A percentile compares a stretch with the other conserved stretches of the same genome.
Evolutionary conservation across 768 basidiomycete genomes (phyloP).

Genomic region (Tulasnella sp.): DNA sequence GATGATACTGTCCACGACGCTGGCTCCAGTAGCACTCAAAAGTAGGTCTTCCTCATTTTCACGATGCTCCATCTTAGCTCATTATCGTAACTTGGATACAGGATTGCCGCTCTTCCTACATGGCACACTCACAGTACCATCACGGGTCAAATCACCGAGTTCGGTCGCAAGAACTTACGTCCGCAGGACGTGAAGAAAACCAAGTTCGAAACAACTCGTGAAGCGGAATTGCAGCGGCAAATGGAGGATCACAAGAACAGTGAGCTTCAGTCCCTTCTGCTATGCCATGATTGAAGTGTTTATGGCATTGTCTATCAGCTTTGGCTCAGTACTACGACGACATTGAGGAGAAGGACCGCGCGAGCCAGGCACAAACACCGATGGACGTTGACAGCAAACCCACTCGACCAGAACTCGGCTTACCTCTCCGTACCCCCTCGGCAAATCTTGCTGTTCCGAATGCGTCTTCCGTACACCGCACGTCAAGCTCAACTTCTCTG

Average conservation of each 20-base stretch:
- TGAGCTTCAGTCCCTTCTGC: not conserved
- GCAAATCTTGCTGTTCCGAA: not conserved
- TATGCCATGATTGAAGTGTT: not conserved
- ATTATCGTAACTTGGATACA: constrained; percentile 40
- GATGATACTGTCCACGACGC: constrained; percentile 81
- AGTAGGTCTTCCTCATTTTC: constrained; percentile 26
- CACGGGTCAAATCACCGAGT: constrained; percentile 78
- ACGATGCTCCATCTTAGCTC: not conserved
- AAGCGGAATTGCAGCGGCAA: not conserved
- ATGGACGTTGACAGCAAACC: constrained; percentile 4
- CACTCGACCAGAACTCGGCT: constrained; percentile 12
- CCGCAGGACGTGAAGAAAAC: not conserved
- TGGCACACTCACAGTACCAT: constrained; percentile 98
- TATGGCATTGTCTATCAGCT: not conserved
- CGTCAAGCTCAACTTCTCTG: not conserved
- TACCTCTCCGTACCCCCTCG: not conserved
- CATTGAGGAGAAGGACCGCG: constrained; percentile 5
- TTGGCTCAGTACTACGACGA: constrained; percentile 13
- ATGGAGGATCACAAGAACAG: constrained; percentile 3
- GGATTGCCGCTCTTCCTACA: constrained; percentile 65
- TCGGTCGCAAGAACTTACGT: constrained; percentile 49
- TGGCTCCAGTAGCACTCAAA: constrained; percentile 69
- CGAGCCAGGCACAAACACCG: not conserved
- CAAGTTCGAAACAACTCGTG: not conserved
- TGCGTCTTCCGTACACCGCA: not conserved